Evolutionary conservation across 2,329 filamentous ascomycete species (phyloP), one percentile per base, ranked within the genome.

Genomic region (Stagonosporopsis rhizophila): DNA sequence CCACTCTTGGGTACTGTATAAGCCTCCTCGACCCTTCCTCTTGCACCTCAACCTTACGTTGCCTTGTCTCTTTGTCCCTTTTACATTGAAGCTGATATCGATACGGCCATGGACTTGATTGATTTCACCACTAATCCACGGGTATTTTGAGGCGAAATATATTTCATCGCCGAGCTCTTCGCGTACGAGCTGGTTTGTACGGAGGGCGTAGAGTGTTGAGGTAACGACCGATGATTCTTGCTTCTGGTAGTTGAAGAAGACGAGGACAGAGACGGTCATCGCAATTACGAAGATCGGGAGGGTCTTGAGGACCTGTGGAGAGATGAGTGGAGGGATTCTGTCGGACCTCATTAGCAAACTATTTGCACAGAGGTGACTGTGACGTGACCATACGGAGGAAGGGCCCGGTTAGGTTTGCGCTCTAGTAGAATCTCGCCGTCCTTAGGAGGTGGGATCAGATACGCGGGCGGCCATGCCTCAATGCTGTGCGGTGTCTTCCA

Each of bases 241-340:
- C 77, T 97, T 97, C 77, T 99, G 94, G 85, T 99, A 98, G 84
- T 99, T 99, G 89, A 99, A 98, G 77, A 99, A 97, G 66, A 89
- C 91, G 58, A 96, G 80, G 64, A 88, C 88, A 64, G 88, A 89
- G 52, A 83, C 82, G 44, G 85, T 84, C 66, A 96, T 86, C 61
- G 91, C 81, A 61, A 85, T 77, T 49, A 89, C 74, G 83, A 98
- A 98, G 74, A 96, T 80, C 50, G 94, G 94, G 30, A 96, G 78
- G 1, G 91, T 92, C 67, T 85, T 85, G 52, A 61, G 39, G 51
- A 75, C 60, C 60, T 74, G 69, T 0, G 57, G 61, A 41, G 71
- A 62, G 38, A 75, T 71, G n/a, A 74, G 57, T 17, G 73, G 73
- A 5, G 73, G 73, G 23, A 75, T 52, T n/a, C 73, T 75, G 49